Conservation (phyloP, 148 eudicot species). For the Simmondsia chinensis region DNA sequence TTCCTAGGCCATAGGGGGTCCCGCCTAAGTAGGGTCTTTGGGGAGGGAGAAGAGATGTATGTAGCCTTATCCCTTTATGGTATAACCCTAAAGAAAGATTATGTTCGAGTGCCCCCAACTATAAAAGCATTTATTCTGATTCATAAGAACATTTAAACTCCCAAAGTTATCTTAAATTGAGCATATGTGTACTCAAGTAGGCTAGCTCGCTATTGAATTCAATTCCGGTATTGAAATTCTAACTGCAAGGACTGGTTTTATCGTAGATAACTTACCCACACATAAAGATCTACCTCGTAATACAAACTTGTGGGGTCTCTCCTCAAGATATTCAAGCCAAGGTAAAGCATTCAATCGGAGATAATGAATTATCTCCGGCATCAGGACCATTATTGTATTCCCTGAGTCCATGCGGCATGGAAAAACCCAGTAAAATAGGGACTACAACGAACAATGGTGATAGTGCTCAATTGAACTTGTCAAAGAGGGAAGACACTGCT, state of each 20-base stretch:
- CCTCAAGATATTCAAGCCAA: slow-evolving; percentile 9
- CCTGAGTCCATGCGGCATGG: slow-evolving; percentile 3
- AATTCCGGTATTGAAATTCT: not conserved
- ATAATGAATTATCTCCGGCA: slow-evolving; percentile 15
- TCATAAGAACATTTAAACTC: not conserved
- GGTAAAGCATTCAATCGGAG: slow-evolving; percentile 4
- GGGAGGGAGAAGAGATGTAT: no score
- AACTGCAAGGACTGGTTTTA: slow-evolving; percentile 1
- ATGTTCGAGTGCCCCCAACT: not conserved
- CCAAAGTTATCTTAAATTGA: not conserved
- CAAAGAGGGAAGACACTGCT: slow-evolving; percentile 1
- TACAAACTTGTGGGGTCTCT: slow-evolving; percentile 47
- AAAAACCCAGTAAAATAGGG: slow-evolving; percentile 7
- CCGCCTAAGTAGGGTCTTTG: no score
- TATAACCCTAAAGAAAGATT: no score
- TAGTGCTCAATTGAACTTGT: slow-evolving; percentile 4
- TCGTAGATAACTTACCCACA: slow-evolving; percentile 49
- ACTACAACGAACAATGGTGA: slow-evolving; percentile 3
- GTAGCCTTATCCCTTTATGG: no score
- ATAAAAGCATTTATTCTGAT: not conserved
- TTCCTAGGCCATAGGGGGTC: no score
- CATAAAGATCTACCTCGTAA: slow-evolving; percentile 41
- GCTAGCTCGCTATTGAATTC: not conserved
- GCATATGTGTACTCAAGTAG: not conserved
- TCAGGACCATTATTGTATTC: slow-evolving; percentile 11